Evolutionary conservation across 139 green algal genomes (phyloP).

Genomic region (Coelastrella sp.): DNA sequence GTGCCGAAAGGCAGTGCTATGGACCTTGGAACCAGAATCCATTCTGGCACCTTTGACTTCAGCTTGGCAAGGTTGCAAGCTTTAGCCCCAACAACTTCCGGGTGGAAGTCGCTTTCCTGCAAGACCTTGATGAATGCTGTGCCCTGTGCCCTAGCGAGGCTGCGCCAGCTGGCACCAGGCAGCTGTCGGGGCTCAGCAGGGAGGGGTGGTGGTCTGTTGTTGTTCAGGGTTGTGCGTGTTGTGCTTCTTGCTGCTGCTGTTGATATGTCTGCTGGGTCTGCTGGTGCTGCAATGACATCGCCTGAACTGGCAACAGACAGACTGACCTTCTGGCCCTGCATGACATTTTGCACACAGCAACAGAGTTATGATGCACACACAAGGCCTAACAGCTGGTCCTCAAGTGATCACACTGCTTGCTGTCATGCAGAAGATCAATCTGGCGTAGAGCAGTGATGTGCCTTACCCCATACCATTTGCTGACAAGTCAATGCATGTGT

Average conservation of each 20-base stretch:
- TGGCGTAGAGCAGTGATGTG: too few relatives aligned
- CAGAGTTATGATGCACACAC: too few relatives aligned
- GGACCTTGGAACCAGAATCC: constrained; percentile 17
- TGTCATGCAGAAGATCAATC: too few relatives aligned
- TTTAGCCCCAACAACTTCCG: constrained; percentile 84
- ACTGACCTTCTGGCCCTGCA: constrained; percentile 32
- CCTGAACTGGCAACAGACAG: constrained; percentile 34
- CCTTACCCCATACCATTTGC: not conserved
- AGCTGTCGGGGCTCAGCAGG: not conserved
- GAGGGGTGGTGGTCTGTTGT: not conserved
- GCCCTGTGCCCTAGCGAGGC: not conserved
- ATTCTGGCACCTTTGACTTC: constrained; percentile 6
- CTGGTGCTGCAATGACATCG: constrained; percentile 44
- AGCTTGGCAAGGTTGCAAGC: constrained; percentile 76
- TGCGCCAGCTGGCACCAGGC: not conserved
- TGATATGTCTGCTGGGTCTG: not conserved
- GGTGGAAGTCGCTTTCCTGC: constrained; percentile 65
- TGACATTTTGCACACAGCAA: not conserved
- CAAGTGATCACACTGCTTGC: too few relatives aligned
- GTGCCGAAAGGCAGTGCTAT: constrained; percentile 88
- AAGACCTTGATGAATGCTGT: constrained; percentile 43
- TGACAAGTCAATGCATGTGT: not conserved
- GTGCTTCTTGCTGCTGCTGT: not conserved
- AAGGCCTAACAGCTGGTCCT: too few relatives aligned
- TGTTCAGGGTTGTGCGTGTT: too few relatives aligned